Conservation (phyloP, 345 rosid genomes). For the Lumnitzera littorea region DNA sequence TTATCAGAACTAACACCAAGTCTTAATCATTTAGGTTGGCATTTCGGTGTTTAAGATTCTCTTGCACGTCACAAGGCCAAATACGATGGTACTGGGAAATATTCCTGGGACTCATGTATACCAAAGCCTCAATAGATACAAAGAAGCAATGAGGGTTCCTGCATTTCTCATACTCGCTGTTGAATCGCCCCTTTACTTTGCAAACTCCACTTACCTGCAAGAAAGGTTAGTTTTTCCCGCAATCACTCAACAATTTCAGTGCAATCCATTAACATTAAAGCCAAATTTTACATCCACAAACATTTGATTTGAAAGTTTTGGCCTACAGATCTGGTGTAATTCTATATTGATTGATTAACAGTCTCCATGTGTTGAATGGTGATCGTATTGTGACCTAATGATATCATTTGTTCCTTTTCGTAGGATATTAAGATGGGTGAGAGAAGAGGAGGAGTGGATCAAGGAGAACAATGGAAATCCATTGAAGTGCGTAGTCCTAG, state of each 20-base stretch:
- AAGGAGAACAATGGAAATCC: slow-evolving; percentile 30
- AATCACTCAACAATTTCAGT: neutral
- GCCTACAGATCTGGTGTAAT: neutral
- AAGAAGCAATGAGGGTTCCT: slow-evolving; percentile 65
- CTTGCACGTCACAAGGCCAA: slow-evolving; percentile 84
- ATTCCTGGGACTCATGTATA: slow-evolving; percentile 70
- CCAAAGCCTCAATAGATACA: slow-evolving; percentile 61
- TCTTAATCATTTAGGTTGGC: slow-evolving; percentile 57
- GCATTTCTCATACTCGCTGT: slow-evolving; percentile 67
- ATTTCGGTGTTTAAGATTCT: slow-evolving; percentile 81
- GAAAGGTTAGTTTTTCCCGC: slow-evolving; percentile 54
- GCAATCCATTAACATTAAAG: too few relatives aligned
- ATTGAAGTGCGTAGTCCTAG: slow-evolving; percentile 70
- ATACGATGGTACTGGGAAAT: slow-evolving; percentile 68
- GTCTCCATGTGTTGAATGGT: too few relatives aligned
- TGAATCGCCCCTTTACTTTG: slow-evolving; percentile 89
- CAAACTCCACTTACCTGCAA: slow-evolving; percentile 79
- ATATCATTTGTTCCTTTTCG: neutral
- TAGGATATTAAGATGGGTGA: slow-evolving; percentile 80
- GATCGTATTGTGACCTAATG: neutral
- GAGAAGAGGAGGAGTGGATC: slow-evolving; percentile 79
- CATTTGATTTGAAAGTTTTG: neutral
- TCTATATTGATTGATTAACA: too few relatives aligned
- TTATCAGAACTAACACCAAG: neutral
- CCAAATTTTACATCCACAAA: too few relatives aligned